Evolutionary conservation across 2,329 filamentous ascomycete genomes (phyloP).

Genomic region (Periconia digitata): DNA sequence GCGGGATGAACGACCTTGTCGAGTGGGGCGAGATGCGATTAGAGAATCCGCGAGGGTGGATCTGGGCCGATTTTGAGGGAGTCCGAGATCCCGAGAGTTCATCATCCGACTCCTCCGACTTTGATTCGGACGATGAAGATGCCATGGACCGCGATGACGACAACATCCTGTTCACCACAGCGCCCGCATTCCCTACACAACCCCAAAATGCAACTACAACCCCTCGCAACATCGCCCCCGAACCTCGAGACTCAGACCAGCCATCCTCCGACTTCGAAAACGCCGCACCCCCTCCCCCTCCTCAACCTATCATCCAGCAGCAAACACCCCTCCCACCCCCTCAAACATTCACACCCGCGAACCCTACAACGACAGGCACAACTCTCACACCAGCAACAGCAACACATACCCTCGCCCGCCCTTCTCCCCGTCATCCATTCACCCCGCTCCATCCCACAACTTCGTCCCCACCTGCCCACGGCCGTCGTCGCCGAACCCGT

Average conservation of each 20-base stretch:
- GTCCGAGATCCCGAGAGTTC: constrained; percentile 53
- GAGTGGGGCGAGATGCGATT: constrained; percentile 83
- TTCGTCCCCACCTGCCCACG: constrained; percentile 1
- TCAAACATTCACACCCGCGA: not conserved
- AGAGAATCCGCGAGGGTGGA: constrained; percentile 82
- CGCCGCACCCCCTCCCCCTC: constrained; percentile 2
- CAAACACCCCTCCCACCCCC: not conserved
- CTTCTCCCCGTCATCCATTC: constrained; percentile 2
- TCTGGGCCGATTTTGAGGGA: constrained; percentile 73
- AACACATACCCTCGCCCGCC: constrained; percentile 7
- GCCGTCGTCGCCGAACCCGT: constrained; percentile 36
- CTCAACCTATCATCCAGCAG: no score
- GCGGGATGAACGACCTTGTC: constrained; percentile 86
- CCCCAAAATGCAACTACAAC: not conserved
- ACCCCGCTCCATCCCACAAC: constrained; percentile 17
- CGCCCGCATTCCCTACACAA: constrained; percentile 11
- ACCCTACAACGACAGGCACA: constrained; percentile 1
- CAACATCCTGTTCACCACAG: not conserved
- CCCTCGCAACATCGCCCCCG: not conserved
- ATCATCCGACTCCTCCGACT: constrained; percentile 15
- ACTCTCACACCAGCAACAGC: constrained; percentile 5
- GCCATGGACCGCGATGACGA: not conserved
- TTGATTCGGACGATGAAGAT: constrained; percentile 10
- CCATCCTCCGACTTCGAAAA: constrained; percentile 8
- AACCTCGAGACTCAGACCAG: not conserved